Base-by-base conservation (phyloP, 352 stramenopile genomes). In the Globisporangium radiosum region DNA sequence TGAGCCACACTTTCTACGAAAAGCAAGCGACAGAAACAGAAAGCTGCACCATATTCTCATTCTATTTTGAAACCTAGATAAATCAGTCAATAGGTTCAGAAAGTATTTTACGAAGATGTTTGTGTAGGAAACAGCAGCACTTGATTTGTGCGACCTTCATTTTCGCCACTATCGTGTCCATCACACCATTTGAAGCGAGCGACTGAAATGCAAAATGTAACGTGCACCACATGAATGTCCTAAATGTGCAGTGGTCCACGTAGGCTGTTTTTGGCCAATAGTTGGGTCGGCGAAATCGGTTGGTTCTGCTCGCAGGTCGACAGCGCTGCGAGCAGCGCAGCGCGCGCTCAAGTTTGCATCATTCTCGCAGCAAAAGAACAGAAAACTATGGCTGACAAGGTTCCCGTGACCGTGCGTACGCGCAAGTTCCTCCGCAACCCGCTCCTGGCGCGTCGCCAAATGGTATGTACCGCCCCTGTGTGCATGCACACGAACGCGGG, bases 401-500 rank as follows among this genome's bases (percentile, higher is more conserved):
- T 85, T 72, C 87, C 94, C 71, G 96, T 99, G 72, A 98, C 97
- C 62, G 95, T 99, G 68, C 96, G 98, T 78, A 99, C 96, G 69
- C 94, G 97, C 77, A 99, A 99, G 88, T 99, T 99, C 84, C 93
- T 99, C 69, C 85, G 92, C 73, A 99, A 99, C 89, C 89, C 92
- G 56, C 93, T 99, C 65, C 84, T 99, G 62, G 81, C 92, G 64
- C 85, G 97, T 73, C 96, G 95, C 73, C 97, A 99, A 92, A 98
- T 99, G 81, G 87, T 98, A 92, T 72, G 71, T 66, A 37, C 36
- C 33, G 13, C 25, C 48, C 54, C 11, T 57, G 38, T 5, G 40
- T 39, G 17, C 51, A 17, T 38, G 42, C 43, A 45, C 45, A 52
- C 40, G 44, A 11, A 15, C 57, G 15, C 33, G 33, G 25, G 25